These are phyloP conservation scores for Myxozyma sirexii DNA, from an alignment of 805 yeast species.

Conservation along the genomic window DNA sequence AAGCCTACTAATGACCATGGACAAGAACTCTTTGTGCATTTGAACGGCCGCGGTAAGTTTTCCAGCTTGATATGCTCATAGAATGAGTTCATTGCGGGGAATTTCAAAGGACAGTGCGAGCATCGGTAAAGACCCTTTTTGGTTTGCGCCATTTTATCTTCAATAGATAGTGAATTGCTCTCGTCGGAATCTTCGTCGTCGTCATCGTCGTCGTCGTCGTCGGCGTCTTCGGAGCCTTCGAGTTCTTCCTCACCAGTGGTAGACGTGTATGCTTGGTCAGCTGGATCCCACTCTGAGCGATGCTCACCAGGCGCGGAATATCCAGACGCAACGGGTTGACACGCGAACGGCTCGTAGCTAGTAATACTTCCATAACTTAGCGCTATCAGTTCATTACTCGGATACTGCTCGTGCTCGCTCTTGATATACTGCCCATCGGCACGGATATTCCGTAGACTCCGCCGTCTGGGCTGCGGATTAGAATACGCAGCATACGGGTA, in stretches of 20 bases:
- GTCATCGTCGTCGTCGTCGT: not conserved
- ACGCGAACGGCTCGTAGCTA: too few species aligned
- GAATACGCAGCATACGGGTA: not conserved
- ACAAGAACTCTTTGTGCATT: conserved; percentile 44
- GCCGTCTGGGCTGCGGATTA: conserved; percentile 1
- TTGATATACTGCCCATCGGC: not conserved
- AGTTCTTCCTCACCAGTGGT: not conserved
- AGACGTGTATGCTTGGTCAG: not conserved
- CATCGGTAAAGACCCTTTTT: conserved; percentile 48
- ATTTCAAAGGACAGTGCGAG: conserved; percentile 45
- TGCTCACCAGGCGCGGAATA: not conserved
- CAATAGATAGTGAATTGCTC: not conserved
- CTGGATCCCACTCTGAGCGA: not conserved
- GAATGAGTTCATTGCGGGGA: conserved; percentile 42
- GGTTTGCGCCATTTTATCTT: conserved; percentile 31
- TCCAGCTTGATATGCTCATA: conserved; percentile 44
- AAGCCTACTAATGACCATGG: conserved; percentile 51
- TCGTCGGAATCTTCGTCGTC: conserved; percentile 13
- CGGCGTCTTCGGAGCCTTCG: not conserved
- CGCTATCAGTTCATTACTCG: not conserved
- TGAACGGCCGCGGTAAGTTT: conserved; percentile 42
- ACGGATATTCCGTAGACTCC: conserved; percentile 4
- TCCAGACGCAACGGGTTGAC: too few species aligned
- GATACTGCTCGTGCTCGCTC: not conserved
- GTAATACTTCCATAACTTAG: too few species aligned